phyloP scores from a whole-genome alignment of 164 flowering plant genomes.

The Vitis vinifera region ASM3070453v1 NC_081814.1:2145001-2145500 shows the following conservation, averaged over 20 bases:
- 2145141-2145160: constrained; percentile 56
- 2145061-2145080: constrained; percentile 56
- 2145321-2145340: too few relatives aligned
- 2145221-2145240: constrained; percentile 57
- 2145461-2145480: too few relatives aligned
- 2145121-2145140: constrained; percentile 36
- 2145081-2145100: constrained; percentile 62
- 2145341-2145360: too few relatives aligned
- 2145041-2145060: constrained; percentile 36
- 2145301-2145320: too few relatives aligned
- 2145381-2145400: too few relatives aligned
- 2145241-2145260: constrained; percentile 70
- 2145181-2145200: constrained; percentile 50
- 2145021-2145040: constrained; percentile 75
- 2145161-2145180: constrained; percentile 37
- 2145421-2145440: too few relatives aligned
- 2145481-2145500: too few relatives aligned
- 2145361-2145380: too few relatives aligned
- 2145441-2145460: too few relatives aligned
- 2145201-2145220: constrained; percentile 40
- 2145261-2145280: too few relatives aligned
- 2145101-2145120: constrained; percentile 72
- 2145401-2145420: too few relatives aligned
- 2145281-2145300: too few relatives aligned
- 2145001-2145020: constrained; percentile 96